Conservation (phyloP, 805 yeast species). For the Metschnikowia colocasiae region DNA sequence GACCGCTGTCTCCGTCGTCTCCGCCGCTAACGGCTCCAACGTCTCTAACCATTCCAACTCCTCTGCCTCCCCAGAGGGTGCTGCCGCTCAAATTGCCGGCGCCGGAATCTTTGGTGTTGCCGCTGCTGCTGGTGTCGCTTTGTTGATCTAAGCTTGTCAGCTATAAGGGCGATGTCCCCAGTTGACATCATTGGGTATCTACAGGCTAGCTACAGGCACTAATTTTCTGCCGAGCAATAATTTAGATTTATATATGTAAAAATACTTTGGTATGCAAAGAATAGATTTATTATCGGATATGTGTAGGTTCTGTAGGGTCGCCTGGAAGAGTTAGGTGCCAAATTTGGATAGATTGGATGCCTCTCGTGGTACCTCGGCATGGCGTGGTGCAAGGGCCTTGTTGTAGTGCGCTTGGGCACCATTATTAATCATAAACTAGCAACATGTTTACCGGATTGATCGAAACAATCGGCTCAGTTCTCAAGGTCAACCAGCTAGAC, state of each 20-base stretch:
- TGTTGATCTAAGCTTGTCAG: conserved; percentile 30
- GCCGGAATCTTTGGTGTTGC: conserved; percentile 29
- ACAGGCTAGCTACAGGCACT: conserved; percentile 4
- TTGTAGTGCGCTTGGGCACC: not conserved
- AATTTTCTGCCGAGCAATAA: conserved; percentile 5
- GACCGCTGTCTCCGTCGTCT: conserved; percentile 35
- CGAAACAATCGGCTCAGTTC: conserved; percentile 72
- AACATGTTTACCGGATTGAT: conserved; percentile 93
- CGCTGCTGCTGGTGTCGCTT: conserved; percentile 36
- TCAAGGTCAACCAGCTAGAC: conserved; percentile 46
- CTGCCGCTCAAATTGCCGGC: conserved; percentile 33
- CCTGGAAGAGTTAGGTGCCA: not conserved
- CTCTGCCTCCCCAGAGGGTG: conserved; percentile 27
- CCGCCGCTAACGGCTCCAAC: conserved; percentile 32
- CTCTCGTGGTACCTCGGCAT: too few relatives aligned
- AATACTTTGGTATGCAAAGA: not conserved
- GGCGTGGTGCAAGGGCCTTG: not conserved
- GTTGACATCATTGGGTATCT: conserved; percentile 3
- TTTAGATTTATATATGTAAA: not conserved
- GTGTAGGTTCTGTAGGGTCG: not conserved
- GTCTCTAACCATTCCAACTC: conserved; percentile 11
- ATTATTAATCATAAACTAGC: not conserved
- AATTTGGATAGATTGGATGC: not conserved
- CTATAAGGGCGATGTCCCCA: conserved; percentile 2
- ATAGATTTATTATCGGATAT: not conserved